phyloP scores from a whole-genome alignment of 202 grass and related monocot genomes.

The Setaria italica region DNA sequence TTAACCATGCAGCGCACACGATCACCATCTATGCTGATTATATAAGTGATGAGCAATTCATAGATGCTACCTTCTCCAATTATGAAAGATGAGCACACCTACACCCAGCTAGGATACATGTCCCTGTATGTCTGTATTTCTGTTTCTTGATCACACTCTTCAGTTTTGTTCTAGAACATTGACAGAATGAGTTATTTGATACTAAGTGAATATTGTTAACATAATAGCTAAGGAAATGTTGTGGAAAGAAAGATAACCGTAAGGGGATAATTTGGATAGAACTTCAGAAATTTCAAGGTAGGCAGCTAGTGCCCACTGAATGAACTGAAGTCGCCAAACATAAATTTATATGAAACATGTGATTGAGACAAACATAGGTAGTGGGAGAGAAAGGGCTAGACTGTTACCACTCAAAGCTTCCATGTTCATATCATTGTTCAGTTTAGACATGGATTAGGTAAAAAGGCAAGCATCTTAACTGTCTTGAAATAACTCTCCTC shows the following conservation, averaged over 20 bases:
- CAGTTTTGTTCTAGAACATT: slow-evolving; percentile 16
- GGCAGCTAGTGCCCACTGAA: slow-evolving; percentile 20
- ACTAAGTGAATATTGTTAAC: not conserved
- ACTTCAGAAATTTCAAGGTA: slow-evolving; percentile 21
- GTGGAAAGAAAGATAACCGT: slow-evolving; percentile 15
- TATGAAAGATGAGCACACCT: slow-evolving; percentile 23
- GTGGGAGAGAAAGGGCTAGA: not conserved
- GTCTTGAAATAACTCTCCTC: not conserved
- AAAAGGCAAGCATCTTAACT: slow-evolving; percentile 37
- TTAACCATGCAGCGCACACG: not conserved
- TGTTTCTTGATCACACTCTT: slow-evolving; percentile 22
- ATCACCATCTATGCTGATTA: slow-evolving; percentile 5
- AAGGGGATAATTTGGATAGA: slow-evolving; percentile 12
- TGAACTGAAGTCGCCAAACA: slow-evolving; percentile 36
- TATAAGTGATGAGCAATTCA: not conserved
- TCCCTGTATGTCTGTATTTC: not conserved
- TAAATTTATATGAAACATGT: slow-evolving; percentile 30
- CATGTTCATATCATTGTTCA: slow-evolving; percentile 17
- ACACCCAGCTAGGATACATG: slow-evolving; percentile 27
- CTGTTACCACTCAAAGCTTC: slow-evolving; percentile 29
- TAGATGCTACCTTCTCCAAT: slow-evolving; percentile 4
- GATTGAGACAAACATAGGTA: slow-evolving; percentile 24
- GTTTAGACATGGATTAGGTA: not conserved
- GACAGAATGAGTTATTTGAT: slow-evolving; percentile 25
- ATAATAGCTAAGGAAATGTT: slow-evolving; percentile 1